phyloP scores from a whole-genome alignment of 305 asterid genomes.

The Solanum hybrid region DNA sequence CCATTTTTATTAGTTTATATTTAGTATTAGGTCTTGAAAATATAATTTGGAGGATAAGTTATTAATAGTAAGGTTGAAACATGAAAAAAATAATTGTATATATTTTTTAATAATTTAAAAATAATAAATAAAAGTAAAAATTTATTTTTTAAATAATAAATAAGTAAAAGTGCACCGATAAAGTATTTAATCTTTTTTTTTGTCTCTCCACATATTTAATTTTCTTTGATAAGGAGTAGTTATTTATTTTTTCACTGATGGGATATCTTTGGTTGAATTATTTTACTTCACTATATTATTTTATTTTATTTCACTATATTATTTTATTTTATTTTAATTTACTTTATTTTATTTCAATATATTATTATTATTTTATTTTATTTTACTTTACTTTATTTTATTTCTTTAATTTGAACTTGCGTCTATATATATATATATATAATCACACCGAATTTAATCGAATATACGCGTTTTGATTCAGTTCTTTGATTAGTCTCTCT shows the following conservation, averaged over 20 bases:
- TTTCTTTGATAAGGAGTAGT: not conserved
- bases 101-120: too few species aligned
- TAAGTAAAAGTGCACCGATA: not conserved
- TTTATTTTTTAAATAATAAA: too few species aligned
- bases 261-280: not conserved
- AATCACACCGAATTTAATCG: not conserved
- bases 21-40: not conserved
- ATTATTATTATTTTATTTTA: too few species aligned
- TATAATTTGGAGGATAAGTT: not conserved
- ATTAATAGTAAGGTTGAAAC: not conserved
- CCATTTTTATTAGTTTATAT: too few species aligned
- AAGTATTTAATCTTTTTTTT: too few species aligned
- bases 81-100: too few species aligned
- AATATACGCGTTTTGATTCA: not conserved
- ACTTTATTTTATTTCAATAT: too few species aligned
- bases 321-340: too few species aligned
- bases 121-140: too few species aligned
- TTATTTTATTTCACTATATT: too few species aligned
- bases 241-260: not conserved
- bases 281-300: too few species aligned
- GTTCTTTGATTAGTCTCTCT: not conserved
- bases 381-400: too few species aligned
- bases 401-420: not conserved
- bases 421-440: not conserved
- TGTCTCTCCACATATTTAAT: not conserved